Evolutionary conservation across 345 rosid species (phyloP).

Genomic region (Capsella bursapastoris): DNA sequence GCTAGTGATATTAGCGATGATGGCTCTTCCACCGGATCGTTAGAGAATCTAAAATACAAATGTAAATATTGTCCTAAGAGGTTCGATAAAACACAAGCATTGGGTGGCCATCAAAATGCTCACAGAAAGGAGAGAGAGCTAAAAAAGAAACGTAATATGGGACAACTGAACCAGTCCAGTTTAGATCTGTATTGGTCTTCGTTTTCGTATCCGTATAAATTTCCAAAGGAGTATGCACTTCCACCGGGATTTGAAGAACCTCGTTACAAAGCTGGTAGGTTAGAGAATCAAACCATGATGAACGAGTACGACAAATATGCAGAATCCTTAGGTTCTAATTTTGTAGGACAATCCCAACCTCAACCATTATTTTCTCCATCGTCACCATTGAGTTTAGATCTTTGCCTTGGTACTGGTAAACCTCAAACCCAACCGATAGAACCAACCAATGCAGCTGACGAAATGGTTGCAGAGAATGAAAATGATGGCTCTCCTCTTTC

Average conservation of each 20-base stretch:
- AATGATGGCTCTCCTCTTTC: conserved; percentile 13
- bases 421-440: neutral
- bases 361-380: neutral
- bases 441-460: neutral
- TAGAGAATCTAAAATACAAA: neutral
- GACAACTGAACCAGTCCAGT: neutral
- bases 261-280: neutral
- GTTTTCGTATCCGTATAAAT: neutral
- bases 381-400: neutral
- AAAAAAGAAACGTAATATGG: neutral
- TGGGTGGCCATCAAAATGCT: conserved; percentile 39
- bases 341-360: neutral
- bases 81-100: conserved; percentile 21
- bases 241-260: conserved; percentile 21
- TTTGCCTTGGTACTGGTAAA: neutral
- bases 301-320: neutral
- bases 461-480: neutral
- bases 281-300: neutral
- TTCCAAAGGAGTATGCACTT: neutral
- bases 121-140: conserved; percentile 1
- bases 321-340: neutral
- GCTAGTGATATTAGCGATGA: conserved; percentile 10
- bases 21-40: neutral
- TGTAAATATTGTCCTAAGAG: conserved; percentile 17
- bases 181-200: neutral